These are phyloP conservation scores for Hibiscus trionum DNA, from an alignment of 345 rosid species.

Conservation along the genomic window DNA sequence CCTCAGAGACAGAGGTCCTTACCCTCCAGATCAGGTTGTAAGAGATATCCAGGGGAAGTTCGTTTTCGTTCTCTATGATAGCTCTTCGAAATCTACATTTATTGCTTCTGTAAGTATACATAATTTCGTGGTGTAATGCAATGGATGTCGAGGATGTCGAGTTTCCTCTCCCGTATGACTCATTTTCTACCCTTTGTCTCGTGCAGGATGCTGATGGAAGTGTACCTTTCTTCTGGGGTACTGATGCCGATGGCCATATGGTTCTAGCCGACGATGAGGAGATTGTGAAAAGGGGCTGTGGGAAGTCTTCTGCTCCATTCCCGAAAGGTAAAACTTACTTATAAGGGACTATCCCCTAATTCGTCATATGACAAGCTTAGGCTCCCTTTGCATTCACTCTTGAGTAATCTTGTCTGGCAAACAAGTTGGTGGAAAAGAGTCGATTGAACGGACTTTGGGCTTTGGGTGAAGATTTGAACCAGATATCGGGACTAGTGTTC, in stretches of 20 bases:
- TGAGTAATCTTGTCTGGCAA: neutral
- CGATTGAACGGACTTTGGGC: neutral
- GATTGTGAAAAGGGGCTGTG: slow-evolving; percentile 69
- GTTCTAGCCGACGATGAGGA: slow-evolving; percentile 64
- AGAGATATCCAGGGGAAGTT: slow-evolving; percentile 75
- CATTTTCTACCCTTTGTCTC: slow-evolving; percentile 21
- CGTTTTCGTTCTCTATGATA: slow-evolving; percentile 63
- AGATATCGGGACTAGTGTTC: neutral
- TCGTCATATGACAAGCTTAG: neutral
- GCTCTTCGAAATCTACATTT: slow-evolving; percentile 48
- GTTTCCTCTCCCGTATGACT: neutral
- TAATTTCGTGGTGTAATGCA: neutral
- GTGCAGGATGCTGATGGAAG: slow-evolving; percentile 59
- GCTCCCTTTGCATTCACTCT: neutral
- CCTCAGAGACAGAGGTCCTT: slow-evolving; percentile 92
- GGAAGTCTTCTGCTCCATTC: slow-evolving; percentile 88
- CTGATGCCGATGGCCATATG: slow-evolving; percentile 71
- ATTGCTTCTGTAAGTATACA: slow-evolving; percentile 56
- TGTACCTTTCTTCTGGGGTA: slow-evolving; percentile 87
- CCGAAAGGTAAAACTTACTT: slow-evolving; percentile 58
- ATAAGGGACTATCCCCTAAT: no score
- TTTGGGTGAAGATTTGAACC: neutral
- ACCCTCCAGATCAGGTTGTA: slow-evolving; percentile 87
- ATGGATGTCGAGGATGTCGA: neutral
- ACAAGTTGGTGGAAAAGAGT: neutral